These are phyloP conservation scores for Trichoderma citrinoviride DNA, from an alignment of 2,329 filamentous ascomycete species.

Conservation along the genomic window DNA sequence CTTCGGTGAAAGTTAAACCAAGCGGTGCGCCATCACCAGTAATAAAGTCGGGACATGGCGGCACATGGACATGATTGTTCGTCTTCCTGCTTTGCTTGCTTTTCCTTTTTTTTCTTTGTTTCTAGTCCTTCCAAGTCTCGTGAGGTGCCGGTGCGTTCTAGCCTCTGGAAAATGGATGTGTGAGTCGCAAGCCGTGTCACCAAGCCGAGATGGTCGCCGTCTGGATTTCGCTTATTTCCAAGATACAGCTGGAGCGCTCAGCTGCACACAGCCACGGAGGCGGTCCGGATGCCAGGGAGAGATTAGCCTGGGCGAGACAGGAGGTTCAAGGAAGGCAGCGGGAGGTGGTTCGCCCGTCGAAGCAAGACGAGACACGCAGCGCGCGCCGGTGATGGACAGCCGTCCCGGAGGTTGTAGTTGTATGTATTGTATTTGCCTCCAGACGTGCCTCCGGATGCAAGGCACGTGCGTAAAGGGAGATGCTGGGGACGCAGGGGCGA, in stretches of 20 bases:
- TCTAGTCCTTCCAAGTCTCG: background rate
- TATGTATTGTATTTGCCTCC: background rate
- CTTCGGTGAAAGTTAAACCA: constrained; percentile 20
- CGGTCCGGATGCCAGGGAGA: constrained; percentile 1
- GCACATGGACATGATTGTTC: constrained; percentile 24
- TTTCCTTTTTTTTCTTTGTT: background rate
- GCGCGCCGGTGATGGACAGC: background rate
- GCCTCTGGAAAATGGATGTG: constrained; percentile 6
- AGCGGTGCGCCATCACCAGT: constrained; percentile 24
- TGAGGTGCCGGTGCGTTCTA: background rate
- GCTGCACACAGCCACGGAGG: constrained; percentile 5
- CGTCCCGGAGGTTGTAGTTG: no score
- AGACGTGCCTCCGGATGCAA: background rate
- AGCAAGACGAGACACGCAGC: constrained; percentile 17
- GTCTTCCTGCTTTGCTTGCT: background rate
- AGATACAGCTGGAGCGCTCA: background rate
- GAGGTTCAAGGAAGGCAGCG: background rate
- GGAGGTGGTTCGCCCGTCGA: background rate
- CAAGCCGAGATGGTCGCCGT: background rate
- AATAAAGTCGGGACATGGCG: constrained; percentile 23
- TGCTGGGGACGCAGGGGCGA: constrained; percentile 20
- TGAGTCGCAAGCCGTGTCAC: constrained; percentile 20
- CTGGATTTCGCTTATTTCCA: constrained; percentile 1
- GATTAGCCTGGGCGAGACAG: background rate
- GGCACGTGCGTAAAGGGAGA: constrained; percentile 24